Evolutionary conservation across 2,329 filamentous ascomycete species (phyloP), one percentile per base, ranked within the genome.

Genomic region (Fusarium robinianum): DNA sequence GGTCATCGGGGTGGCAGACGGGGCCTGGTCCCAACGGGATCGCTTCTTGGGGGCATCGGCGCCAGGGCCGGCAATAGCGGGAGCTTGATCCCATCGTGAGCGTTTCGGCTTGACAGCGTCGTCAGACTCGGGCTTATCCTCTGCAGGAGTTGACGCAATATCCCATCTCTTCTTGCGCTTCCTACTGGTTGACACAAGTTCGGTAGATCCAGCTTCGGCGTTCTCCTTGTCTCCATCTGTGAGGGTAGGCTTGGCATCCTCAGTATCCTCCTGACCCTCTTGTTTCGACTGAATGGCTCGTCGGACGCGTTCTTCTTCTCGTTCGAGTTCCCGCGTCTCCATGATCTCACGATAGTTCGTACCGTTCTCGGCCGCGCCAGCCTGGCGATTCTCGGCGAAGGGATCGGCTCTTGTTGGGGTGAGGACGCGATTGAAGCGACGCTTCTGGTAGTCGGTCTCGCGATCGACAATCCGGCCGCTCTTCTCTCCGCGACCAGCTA

Each of bases 81-180:
- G 88, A 21, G 88, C 83, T 64, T 92, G 82, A 62, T 96, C 91
- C 91, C 91, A 96, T 65, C 91, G 78, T 14, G 90, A 95, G 58
- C 87, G 82, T 62, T 91, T 94, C 2, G 74, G 62, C 68, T 89
- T 88, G 11, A 71, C 69, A 38, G 83, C 80, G 16, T 76, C 69
- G 25, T 73, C 61, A 16, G 75, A 65, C n/a, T 74, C 70, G n/a
- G 73, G 63, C 32, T 76, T 70, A 11, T 80, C 75, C 5, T 75
- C 71, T 5, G 73, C 70, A 25, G 80, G 76, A 6, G 79, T 74
- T n/a, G 84, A 75, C 14, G 78, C 72, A 12, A 91, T 84, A 68
- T 96, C 92, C 94, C 94, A 99, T 69, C 94, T 83, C 77, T 95
- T 90, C 79, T 96, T 96, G 63, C 91, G 83, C 78, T 94, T 94